Percentiles rank a stretch among this genome's conserved stretches.
phyloP scores from a whole-genome alignment of 495 filamentous ascomycete species.

The Amorphotheca resinae region DNA sequence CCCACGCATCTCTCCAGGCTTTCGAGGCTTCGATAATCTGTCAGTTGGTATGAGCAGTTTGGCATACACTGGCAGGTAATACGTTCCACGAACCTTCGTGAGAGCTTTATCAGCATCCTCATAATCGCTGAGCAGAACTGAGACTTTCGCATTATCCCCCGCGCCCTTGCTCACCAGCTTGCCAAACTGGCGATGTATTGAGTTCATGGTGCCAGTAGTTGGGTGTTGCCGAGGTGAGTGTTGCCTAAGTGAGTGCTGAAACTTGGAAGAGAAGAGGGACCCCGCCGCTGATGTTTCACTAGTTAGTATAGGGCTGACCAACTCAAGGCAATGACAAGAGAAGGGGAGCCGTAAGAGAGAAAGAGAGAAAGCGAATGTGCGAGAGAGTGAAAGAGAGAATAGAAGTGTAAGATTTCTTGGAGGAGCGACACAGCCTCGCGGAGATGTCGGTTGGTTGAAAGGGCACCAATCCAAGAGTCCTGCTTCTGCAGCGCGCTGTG shows the following conservation, averaged over 20 bases:
- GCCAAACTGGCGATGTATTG: conserved; percentile 64
- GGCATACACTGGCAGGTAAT: neutral
- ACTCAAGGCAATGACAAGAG: neutral
- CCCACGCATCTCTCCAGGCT: conserved; percentile 80
- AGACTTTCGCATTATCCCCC: conserved; percentile 68
- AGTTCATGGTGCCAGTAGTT: conserved; percentile 48
- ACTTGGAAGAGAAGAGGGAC: too few species aligned
- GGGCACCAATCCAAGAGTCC: too few species aligned
- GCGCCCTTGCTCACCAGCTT: conserved; percentile 54
- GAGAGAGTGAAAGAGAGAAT: too few species aligned
- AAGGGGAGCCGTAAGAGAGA: too few species aligned
- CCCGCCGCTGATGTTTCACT: too few species aligned
- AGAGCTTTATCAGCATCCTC: conserved; percentile 74
- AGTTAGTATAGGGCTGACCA: neutral
- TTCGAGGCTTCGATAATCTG: conserved; percentile 75
- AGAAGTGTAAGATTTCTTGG: too few species aligned
- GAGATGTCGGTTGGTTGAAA: too few species aligned
- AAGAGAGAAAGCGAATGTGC: too few species aligned
- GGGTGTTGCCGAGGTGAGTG: neutral
- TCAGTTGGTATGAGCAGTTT: conserved; percentile 1
- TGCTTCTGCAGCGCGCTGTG: too few species aligned
- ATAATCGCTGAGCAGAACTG: conserved; percentile 67
- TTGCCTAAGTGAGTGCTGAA: neutral
- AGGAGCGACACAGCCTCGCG: too few species aligned
- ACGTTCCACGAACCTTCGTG: conserved; percentile 41